These are phyloP conservation scores for Yamadazyma sp. DNA, from an alignment of 1,139 yeast genomes.

Conservation along the genomic window DNA sequence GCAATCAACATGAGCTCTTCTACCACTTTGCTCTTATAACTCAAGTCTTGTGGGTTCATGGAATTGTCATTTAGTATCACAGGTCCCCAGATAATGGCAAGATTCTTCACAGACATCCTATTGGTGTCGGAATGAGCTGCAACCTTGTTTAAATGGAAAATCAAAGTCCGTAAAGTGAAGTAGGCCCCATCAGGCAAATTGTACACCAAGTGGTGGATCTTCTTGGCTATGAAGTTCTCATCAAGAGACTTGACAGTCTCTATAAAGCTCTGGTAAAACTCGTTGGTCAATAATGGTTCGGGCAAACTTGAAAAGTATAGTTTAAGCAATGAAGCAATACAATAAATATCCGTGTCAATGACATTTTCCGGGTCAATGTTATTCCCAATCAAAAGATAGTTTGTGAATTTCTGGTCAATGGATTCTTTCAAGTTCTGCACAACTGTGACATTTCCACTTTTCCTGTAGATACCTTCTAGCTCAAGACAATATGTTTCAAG, in stretches of 20 bases:
- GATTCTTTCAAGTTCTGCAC: constrained; percentile 70
- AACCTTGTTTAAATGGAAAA: constrained; percentile 81
- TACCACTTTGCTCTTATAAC: constrained; percentile 76
- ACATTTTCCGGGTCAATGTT: constrained; percentile 46
- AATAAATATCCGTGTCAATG: constrained; percentile 68
- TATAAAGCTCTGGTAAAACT: constrained; percentile 57
- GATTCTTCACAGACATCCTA: constrained; percentile 76
- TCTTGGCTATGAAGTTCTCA: constrained; percentile 60
- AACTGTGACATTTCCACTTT: constrained; percentile 75
- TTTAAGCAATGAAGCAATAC: constrained; percentile 71
- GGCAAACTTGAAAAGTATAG: constrained; percentile 68
- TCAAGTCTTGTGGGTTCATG: constrained; percentile 72
- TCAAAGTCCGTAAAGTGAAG: constrained; percentile 80
- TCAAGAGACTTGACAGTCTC: constrained; percentile 67
- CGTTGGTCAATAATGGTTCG: constrained; percentile 64
- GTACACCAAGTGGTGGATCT: constrained; percentile 82
- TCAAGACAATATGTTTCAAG: constrained; percentile 82
- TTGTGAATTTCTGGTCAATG: constrained; percentile 77
- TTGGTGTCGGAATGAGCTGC: constrained; percentile 62
- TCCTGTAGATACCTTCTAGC: constrained; percentile 85
- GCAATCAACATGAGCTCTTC: constrained; percentile 84
- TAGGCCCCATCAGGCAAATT: constrained; percentile 93
- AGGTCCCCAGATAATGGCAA: constrained; percentile 95
- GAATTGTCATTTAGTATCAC: constrained; percentile 68
- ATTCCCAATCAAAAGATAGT: constrained; percentile 47